A percentile compares a stretch with the other conserved stretches of the same genome.
These are phyloP conservation scores for Agastache rugosa DNA, from an alignment of 257 asterid species.

Conservation along the genomic window DNA sequence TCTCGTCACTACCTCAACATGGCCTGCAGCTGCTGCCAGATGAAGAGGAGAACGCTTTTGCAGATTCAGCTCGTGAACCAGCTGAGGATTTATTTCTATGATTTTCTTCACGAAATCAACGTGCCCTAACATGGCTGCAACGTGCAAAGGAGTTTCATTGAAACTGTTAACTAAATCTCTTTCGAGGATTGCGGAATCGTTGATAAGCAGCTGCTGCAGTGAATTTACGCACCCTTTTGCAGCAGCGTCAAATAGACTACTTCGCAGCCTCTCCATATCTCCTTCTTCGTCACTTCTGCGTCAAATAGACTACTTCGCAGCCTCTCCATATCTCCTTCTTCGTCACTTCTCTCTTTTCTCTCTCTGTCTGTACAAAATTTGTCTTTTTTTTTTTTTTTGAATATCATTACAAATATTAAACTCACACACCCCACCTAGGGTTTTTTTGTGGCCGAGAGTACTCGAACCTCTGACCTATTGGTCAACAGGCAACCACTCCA, in stretches of 20 bases:
- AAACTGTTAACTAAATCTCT: slow-evolving; percentile 30
- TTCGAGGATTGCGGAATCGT: slow-evolving; percentile 42
- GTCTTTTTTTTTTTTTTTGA: too few species aligned
- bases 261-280: slow-evolving; percentile 35
- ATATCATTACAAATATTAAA: too few species aligned
- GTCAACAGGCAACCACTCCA: too few species aligned
- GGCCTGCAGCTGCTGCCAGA: slow-evolving; percentile 43
- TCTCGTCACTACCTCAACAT: slow-evolving; percentile 29
- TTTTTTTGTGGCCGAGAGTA: too few species aligned
- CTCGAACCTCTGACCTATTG: too few species aligned
- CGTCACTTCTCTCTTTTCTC: too few species aligned
- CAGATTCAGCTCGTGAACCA: slow-evolving; percentile 37
- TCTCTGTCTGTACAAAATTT: too few species aligned
- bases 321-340: too few species aligned
- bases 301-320: too few species aligned
- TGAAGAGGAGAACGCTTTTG: slow-evolving; percentile 45
- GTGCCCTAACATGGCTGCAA: too few species aligned
- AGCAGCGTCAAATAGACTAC: slow-evolving; percentile 43
- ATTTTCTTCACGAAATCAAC: slow-evolving; percentile 31
- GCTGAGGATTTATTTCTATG: slow-evolving; percentile 23
- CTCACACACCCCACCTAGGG: too few species aligned
- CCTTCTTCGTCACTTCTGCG: background rate
- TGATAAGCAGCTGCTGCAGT: slow-evolving; percentile 36
- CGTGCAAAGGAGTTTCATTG: background rate
- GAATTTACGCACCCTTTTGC: slow-evolving; percentile 17